These are phyloP conservation scores for Trapa incisa DNA, from an alignment of 345 rosid genomes.

Conservation along the genomic window DNA sequence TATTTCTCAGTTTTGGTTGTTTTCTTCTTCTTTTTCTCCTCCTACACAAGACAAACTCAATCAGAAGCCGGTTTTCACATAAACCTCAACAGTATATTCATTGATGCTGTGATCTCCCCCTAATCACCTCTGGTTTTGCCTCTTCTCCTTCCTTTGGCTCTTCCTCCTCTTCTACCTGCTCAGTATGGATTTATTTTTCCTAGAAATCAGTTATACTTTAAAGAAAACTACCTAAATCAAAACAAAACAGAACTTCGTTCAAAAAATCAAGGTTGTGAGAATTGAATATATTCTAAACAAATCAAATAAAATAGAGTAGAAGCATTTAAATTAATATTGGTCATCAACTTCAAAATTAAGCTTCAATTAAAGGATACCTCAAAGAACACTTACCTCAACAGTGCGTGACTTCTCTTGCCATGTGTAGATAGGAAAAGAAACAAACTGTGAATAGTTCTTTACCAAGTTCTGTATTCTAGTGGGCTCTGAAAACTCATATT, in stretches of 20 bases:
- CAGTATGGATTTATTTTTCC: constrained; percentile 6
- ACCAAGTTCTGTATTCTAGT: constrained; percentile 71
- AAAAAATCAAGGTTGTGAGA: no score
- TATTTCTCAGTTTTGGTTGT: constrained; percentile 88
- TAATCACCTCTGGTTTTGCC: constrained; percentile 48
- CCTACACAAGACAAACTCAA: constrained; percentile 26
- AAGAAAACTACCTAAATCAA: background rate
- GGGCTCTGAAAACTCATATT: constrained; percentile 74
- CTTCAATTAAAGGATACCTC: background rate
- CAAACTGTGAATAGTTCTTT: constrained; percentile 93
- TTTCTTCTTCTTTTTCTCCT: constrained; percentile 67
- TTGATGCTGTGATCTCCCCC: background rate
- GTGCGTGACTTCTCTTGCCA: constrained; percentile 94
- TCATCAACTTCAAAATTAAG: background rate
- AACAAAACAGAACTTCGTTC: background rate
- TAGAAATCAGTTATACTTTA: constrained; percentile 1
- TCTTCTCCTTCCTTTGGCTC: constrained; percentile 73
- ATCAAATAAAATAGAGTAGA: background rate
- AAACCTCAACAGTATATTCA: background rate
- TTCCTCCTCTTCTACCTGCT: constrained; percentile 91
- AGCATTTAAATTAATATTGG: background rate
- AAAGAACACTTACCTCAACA: constrained; percentile 48
- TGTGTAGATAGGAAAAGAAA: constrained; percentile 91
- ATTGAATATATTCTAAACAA: background rate
- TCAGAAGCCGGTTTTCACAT: background rate